Conservation (phyloP, 345 rosid species). For the Litchi chinensis region DNA sequence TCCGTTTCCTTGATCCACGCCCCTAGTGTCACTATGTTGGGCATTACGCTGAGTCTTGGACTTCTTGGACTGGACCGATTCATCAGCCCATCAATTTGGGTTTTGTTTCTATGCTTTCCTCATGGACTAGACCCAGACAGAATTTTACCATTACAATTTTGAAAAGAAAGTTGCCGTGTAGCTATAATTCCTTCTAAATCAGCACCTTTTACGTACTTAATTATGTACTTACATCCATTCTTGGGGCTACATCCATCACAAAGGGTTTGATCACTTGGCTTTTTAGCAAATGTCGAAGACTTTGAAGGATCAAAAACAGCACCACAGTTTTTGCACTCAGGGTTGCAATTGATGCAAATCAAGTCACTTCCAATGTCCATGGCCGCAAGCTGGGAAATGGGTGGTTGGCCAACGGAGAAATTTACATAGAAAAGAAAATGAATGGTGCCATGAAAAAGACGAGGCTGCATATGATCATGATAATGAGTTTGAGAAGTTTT, state of each 20-base stretch:
- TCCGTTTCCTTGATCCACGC: no score
- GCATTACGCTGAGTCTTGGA: no score
- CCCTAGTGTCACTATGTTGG: no score
- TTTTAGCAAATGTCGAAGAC: constrained; percentile 30
- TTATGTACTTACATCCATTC: constrained; percentile 23
- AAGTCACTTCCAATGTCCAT: constrained; percentile 48
- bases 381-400: constrained; percentile 31
- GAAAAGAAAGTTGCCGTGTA: no score
- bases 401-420: constrained; percentile 44
- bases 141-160: no score
- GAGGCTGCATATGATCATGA: constrained; percentile 1
- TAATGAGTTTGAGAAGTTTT: not conserved
- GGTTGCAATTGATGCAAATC: constrained; percentile 42
- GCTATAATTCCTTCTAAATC: constrained; percentile 27
- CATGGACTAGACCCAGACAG: no score
- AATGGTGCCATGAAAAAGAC: not conserved
- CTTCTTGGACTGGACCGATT: no score
- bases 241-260: constrained; percentile 19
- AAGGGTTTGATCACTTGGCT: constrained; percentile 21
- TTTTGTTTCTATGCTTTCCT: no score
- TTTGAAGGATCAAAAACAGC: constrained; percentile 17
- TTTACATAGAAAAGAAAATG: constrained; percentile 11
- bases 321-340: constrained; percentile 14
- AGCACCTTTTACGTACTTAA: constrained; percentile 19
- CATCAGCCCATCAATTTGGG: no score